Conservation (phyloP, 495 filamentous ascomycete species). For the Podospora anserina region DNA sequence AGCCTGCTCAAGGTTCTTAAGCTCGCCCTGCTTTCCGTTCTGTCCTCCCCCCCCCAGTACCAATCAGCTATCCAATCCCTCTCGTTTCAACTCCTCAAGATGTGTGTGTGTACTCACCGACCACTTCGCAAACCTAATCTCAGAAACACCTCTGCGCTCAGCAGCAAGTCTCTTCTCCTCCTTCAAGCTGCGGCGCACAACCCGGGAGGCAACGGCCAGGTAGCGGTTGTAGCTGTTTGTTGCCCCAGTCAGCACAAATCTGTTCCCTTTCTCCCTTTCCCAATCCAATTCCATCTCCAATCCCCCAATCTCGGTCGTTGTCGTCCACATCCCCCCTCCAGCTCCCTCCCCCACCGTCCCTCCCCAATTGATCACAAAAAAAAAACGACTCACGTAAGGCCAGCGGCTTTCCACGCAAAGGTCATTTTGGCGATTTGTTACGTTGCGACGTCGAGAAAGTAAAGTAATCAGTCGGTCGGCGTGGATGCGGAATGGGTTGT, state of each 20-base stretch:
- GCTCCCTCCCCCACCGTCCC: background rate
- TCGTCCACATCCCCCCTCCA: background rate
- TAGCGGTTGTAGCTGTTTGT: constrained; percentile 75
- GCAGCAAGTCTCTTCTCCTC: constrained; percentile 81
- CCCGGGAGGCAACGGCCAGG: constrained; percentile 70
- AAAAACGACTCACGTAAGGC: constrained; percentile 72
- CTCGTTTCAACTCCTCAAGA: background rate
- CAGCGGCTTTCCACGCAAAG: constrained; percentile 97
- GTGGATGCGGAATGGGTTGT: constrained; percentile 15
- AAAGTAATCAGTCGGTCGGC: constrained; percentile 21
- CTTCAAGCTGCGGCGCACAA: constrained; percentile 88
- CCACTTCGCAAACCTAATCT: constrained; percentile 94
- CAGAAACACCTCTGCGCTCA: constrained; percentile 86
- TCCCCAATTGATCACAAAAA: background rate
- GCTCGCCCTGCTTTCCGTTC: constrained; percentile 95
- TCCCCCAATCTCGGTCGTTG: no score
- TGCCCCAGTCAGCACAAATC: constrained; percentile 24
- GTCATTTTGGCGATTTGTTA: constrained; percentile 71
- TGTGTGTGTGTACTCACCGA: constrained; percentile 60
- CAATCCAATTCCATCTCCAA: background rate
- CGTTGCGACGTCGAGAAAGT: constrained; percentile 25
- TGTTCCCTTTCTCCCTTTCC: background rate
- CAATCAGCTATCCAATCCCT: constrained; percentile 23
- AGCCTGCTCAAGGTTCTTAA: constrained; percentile 67
- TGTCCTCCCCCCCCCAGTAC: constrained; percentile 41